Evolutionary conservation across 805 yeast species (phyloP).

Genomic region (Kodamaea neixiangensis): DNA sequence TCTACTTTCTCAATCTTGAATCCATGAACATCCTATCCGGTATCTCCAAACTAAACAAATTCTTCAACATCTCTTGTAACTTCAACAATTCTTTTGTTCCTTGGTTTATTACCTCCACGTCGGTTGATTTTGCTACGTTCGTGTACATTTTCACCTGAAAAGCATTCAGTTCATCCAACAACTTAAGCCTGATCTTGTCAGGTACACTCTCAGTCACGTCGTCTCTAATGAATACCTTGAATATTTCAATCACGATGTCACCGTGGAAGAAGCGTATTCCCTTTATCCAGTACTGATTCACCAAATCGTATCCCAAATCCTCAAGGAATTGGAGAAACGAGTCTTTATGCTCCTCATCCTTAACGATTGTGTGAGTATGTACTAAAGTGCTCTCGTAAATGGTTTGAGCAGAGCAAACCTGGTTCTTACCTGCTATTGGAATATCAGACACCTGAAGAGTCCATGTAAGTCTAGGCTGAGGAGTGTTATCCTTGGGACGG

Average conservation of each 20-base stretch:
- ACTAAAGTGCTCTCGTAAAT: constrained; percentile 61
- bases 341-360: constrained; percentile 23
- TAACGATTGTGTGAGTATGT: constrained; percentile 44
- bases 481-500: background rate
- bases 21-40: constrained; percentile 86
- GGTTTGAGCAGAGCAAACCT: constrained; percentile 62
- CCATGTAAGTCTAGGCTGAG: constrained; percentile 44
- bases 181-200: constrained; percentile 32
- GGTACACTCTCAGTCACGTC: constrained; percentile 20
- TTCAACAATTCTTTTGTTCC: constrained; percentile 63
- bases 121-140: constrained; percentile 72
- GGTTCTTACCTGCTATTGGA: constrained; percentile 71
- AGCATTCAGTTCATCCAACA: constrained; percentile 54
- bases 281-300: constrained; percentile 58
- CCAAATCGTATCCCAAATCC: constrained; percentile 70
- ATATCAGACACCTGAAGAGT: constrained; percentile 67
- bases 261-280: constrained; percentile 66
- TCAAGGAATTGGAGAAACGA: constrained; percentile 48
- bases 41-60: constrained; percentile 65
- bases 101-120: constrained; percentile 66
- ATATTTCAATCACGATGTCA: constrained; percentile 61
- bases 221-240: constrained; percentile 45
- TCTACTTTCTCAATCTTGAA: constrained; percentile 50
- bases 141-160: constrained; percentile 65
- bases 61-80: constrained; percentile 65